Base-by-base conservation (phyloP, 2,329 filamentous ascomycete species). In the Ophiosphaerella herpotricha region DNA sequence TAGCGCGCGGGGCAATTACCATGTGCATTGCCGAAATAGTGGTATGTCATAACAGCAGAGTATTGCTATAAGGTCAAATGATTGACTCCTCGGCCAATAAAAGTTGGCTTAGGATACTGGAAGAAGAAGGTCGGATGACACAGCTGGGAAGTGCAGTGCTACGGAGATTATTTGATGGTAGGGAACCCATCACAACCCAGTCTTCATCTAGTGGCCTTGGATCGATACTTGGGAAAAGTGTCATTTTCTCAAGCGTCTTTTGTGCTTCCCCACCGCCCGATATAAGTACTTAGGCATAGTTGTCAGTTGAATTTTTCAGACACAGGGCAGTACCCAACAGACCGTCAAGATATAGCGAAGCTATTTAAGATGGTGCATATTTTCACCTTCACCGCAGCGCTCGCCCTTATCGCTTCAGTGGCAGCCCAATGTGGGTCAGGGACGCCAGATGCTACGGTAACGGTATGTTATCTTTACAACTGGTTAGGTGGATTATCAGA, bases 381-480 rank as follows among this genome's bases (percentile, higher is more conserved):
- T 42, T 66, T 64, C 26, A 43, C 75, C 39, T 39, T 80, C 44
- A 66, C 78, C 9, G 65, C 74, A 23, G 71, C 71, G 36, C 67
- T 81, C 13, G 77, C 77, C 26, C 68, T 80, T 11, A 63, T 68
- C 42, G 73, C 76, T 7, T 14, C 55, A 12, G 67, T 66, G 34
- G 53, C 67, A 4, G 78, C 74, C 16, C 77, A 81, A 52, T 82
- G 80, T 60, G 80, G 80, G 49, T 71, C 78, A 18, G 78, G 77
- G 44, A 73, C 71, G 1, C 78, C 79, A 0, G 60, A 79, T 48
- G 78, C 77, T 13, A 72, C 54, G 9, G 79, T 82, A 9, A 79
- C 79, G 2, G 79, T 46, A 33, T 3, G 43, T 11, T 7, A 37
- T 13, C 5, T 13, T 29, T 29, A 12, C 11, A 14, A n/a, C 4